Conservation (phyloP, 495 filamentous ascomycete species). For the Trichoderma erinaceum region DNA sequence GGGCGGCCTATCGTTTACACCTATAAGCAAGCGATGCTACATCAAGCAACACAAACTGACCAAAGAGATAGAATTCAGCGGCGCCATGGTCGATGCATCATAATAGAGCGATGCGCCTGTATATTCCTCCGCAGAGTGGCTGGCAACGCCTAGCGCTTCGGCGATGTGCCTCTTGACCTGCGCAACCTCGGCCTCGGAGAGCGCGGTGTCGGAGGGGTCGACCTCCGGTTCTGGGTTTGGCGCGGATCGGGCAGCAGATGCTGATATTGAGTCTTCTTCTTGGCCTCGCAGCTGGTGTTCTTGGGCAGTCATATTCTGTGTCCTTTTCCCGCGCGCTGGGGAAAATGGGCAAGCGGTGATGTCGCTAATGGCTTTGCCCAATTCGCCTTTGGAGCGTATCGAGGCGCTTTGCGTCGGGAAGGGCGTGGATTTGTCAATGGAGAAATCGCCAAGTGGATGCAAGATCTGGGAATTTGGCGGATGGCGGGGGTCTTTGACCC, state of each 20-base stretch:
- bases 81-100: constrained; percentile 50
- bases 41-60: constrained; percentile 34
- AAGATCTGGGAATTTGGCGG: neutral
- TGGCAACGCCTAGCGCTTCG: neutral
- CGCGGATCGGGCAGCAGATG: neutral
- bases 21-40: neutral
- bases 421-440: neutral
- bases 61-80: constrained; percentile 49
- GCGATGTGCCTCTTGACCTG: constrained; percentile 1
- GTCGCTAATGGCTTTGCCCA: neutral
- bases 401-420: constrained; percentile 6
- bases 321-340: neutral
- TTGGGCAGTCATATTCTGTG: neutral
- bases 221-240: neutral
- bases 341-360: neutral
- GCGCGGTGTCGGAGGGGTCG: constrained; percentile 3
- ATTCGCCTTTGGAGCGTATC: neutral
- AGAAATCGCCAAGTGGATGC: neutral
- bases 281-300: neutral
- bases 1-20: constrained; percentile 53
- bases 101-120: constrained; percentile 38
- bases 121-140: constrained; percentile 18
- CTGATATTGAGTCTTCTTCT: neutral
- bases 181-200: constrained; percentile 6
- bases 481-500: neutral